Evolutionary conservation across 108 stramenopile species (phyloP), one percentile per base, ranked within the genome.

Genomic region (Discostella stelligeroides): DNA sequence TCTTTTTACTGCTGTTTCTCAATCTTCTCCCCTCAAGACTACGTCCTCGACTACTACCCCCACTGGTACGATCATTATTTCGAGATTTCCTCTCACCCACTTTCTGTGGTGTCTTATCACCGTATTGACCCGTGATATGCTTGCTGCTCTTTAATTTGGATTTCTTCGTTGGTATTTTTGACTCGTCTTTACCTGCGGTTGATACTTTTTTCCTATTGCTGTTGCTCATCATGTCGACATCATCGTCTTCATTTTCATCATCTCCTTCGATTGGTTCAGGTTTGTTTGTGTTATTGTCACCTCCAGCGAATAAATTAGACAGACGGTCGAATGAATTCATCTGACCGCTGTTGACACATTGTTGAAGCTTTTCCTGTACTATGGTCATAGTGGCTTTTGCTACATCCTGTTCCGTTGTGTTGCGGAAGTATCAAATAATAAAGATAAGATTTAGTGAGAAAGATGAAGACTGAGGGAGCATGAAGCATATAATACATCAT

Each of bases 321-420:
- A 90, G 73, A 20, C 85, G 85, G 41, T 90, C 86, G 17, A 87
- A 74, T 17, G 86, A 86, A 49, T 86, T 81, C 67, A 88, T 57
- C 62, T 72, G 76, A 10, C 71, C 72, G 63, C 60, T 68, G 40
- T 64, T 61, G 38, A 76, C 71, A 30, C 78, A 75, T 59, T 75
- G 51, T 70, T 76, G 74, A 37, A 92, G 63, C 62, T 92, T 92
- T 23, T 70, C 66, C 60, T 89, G 87, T 2, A 86, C 56, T 41
- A 80, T 84, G 24, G 73, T 69, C 85, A 88, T 85, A 38, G 82
- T 77, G 37, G 82, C 64, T 45, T 90, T 80, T 47, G 86, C 70
- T 50, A 72, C 86, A 30, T 79, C 84, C 88, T 92, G 40, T 27
- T 47, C 18, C 39, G 40, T 41, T 25, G 0, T 6, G 15, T 24